Conservation (phyloP, 306 rosid genomes). For the Prunus salicina region DNA sequence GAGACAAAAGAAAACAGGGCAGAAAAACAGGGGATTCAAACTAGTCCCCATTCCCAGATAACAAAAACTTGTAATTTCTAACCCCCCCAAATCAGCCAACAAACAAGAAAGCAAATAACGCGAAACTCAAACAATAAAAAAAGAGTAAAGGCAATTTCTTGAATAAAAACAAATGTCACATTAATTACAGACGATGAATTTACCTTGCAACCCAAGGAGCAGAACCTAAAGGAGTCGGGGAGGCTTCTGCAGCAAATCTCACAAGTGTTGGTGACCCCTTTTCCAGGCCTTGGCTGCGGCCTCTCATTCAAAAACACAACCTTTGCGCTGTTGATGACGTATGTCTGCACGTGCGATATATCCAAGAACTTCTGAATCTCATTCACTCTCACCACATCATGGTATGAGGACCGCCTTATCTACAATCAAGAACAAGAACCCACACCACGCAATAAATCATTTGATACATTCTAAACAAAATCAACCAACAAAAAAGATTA, state of each 20-base stretch:
- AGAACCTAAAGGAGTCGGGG: conserved; percentile 45
- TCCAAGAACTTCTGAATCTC: conserved; percentile 52
- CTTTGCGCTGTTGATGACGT: conserved; percentile 50
- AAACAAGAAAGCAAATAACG: background rate
- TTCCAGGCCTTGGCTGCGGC: conserved; percentile 50
- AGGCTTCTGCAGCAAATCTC: conserved; percentile 47
- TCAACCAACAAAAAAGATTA: background rate
- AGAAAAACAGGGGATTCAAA: background rate
- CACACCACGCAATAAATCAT: background rate
- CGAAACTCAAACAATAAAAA: background rate
- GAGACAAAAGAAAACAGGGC: background rate
- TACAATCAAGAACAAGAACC: background rate
- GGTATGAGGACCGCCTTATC: conserved; percentile 53
- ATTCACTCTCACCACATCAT: conserved; percentile 47
- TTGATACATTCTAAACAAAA: background rate
- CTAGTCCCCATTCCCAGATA: background rate
- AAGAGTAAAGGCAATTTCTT: no score
- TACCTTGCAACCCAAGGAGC: conserved; percentile 60
- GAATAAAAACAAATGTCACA: no score
- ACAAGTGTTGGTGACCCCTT: conserved; percentile 50
- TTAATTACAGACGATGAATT: no score
- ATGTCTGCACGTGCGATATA: conserved; percentile 43
- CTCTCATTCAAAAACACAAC: conserved; percentile 49
- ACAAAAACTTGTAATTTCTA: background rate
- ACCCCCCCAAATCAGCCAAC: background rate